Evolutionary conservation across 2,329 filamentous ascomycete species (phyloP).

Genomic region (Botryosphaeria agaves): DNA sequence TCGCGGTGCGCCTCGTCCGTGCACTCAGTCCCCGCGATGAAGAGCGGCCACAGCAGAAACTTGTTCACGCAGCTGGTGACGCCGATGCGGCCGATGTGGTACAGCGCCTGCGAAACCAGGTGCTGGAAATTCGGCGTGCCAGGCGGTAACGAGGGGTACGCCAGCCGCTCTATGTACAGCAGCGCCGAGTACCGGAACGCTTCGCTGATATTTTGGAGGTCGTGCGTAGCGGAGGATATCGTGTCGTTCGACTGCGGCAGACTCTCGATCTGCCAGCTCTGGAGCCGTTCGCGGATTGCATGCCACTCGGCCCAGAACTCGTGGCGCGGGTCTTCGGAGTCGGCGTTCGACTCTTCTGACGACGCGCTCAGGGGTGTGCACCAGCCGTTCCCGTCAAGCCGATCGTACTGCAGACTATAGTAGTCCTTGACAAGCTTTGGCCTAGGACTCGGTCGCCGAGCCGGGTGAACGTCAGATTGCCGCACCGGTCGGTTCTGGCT

Average conservation of each 20-base stretch:
- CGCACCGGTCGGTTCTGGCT: constrained; percentile 45
- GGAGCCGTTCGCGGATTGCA: constrained; percentile 56
- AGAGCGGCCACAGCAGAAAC: constrained; percentile 84
- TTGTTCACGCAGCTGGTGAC: constrained; percentile 60
- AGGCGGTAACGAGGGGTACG: constrained; percentile 56
- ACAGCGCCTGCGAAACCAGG: constrained; percentile 65
- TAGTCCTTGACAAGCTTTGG: constrained; percentile 18
- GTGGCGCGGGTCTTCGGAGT: constrained; percentile 37
- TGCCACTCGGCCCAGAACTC: constrained; percentile 81
- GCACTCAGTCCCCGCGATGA: constrained; percentile 79
- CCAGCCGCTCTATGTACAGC: constrained; percentile 77
- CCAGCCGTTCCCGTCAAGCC: constrained; percentile 53
- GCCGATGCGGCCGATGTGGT: constrained; percentile 66
- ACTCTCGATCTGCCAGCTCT: constrained; percentile 61
- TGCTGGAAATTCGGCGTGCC: constrained; percentile 65
- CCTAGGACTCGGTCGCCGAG: constrained; percentile 3
- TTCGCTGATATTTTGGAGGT: constrained; percentile 70
- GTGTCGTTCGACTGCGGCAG: constrained; percentile 30
- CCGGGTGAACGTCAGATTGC: constrained; percentile 11
- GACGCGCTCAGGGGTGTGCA: constrained; percentile 31
- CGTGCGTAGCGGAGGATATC: constrained; percentile 34
- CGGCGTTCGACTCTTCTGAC: constrained; percentile 25
- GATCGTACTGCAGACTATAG: constrained; percentile 35
- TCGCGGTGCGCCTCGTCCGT: constrained; percentile 64
- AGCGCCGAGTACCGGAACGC: constrained; percentile 80